Conservation (phyloP, 495 filamentous ascomycete genomes). For the Neurospora terricola region DNA sequence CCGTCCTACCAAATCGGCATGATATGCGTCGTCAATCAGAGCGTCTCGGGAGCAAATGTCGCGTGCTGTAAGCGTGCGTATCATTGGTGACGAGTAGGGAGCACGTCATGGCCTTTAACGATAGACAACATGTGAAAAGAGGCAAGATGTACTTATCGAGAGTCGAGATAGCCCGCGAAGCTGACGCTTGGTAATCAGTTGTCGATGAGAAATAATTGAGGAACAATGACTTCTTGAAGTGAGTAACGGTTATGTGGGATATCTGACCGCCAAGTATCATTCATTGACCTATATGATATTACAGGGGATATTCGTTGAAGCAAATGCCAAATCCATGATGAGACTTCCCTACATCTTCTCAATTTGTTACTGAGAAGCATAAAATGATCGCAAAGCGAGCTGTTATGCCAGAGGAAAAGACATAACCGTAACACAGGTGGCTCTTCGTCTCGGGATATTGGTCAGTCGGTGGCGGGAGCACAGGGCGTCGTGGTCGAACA, state of each 20-base stretch:
- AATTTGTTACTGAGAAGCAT: not conserved
- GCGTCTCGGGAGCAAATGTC: not conserved
- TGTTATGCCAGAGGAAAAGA: not conserved
- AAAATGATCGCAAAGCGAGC: not conserved
- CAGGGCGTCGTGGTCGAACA: not conserved
- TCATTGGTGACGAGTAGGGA: not conserved
- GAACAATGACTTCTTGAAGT: not conserved
- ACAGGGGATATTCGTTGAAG: not conserved
- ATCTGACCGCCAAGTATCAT: not conserved
- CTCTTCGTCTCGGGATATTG: not conserved
- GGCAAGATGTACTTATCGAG: not conserved
- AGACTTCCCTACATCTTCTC: not conserved
- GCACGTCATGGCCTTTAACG: constrained; percentile 1
- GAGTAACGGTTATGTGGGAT: not conserved
- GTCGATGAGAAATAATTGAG: not conserved
- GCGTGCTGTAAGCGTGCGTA: not conserved
- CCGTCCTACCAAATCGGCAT: not conserved
- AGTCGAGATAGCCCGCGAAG: not conserved
- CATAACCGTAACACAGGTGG: not conserved
- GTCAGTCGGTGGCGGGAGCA: not conserved
- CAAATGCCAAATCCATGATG: not conserved
- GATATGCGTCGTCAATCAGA: not conserved
- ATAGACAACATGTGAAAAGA: not conserved
- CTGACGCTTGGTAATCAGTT: not conserved
- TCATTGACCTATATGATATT: not conserved